Evolutionary conservation across 192 early-diverging fungal genomes (phyloP), one percentile per base, ranked within the genome.

Genomic region (Lobulomyces angularis): DNA sequence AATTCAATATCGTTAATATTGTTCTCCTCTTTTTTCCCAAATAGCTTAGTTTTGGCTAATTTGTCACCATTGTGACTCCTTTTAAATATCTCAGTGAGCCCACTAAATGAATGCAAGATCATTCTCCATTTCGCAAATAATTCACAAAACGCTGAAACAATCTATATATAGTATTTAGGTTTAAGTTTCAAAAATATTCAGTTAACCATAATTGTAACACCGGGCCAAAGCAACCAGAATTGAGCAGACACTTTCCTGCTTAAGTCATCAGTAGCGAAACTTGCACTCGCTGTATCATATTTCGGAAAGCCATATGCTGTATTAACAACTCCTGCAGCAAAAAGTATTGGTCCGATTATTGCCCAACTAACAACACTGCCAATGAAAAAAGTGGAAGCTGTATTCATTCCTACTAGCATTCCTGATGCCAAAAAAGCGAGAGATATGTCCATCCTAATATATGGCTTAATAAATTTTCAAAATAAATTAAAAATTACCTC

Each of bases 151-250:
- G 78, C 64, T 36, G 69, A 57, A 45, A 67, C 53, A 8, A n/a
- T n/a, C n/a, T n/a, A n/a, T n/a, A n/a, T n/a, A n/a, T n/a, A n/a
- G n/a, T n/a, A n/a, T n/a, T n/a, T n/a, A n/a, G n/a, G n/a, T n/a
- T n/a, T n/a, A n/a, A n/a, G n/a, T n/a, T n/a, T n/a, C n/a, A n/a
- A n/a, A n/a, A n/a, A n/a, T n/a, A n/a, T n/a, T n/a, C n/a, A n/a
- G n/a, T n/a, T n/a, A n/a, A 82, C 58, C 79, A 81, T 81, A 27
- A 81, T 39, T 9, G 60, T 59, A 41, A 81, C 61, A 61, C 79
- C 79, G 11, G 79, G 79, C 79, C 79, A 81, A 30, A 81, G 52
- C 50, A 80, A 65, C 66, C 69, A 81, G 41, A 62, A 74, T 35
- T 69, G 72, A 23, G 79, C 55, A 20, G 77, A 65, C 37, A 53